Percentiles rank a stretch among this genome's conserved stretches.
Evolutionary conservation across 495 filamentous ascomycete genomes (phyloP).

Genomic region (Daldinia grandis): DNA sequence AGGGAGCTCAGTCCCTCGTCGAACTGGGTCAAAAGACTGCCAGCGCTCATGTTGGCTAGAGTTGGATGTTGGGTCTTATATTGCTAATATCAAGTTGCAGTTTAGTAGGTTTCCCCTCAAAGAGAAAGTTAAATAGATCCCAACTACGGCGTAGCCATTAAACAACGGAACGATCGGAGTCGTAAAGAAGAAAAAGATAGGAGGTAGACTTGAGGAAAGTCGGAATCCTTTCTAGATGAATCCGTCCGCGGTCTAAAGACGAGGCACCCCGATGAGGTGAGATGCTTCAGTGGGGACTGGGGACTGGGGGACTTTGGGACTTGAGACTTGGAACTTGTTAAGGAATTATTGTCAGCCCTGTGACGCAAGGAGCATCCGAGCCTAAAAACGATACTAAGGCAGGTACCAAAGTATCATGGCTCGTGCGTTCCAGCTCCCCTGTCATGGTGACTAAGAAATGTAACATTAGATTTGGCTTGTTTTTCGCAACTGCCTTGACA

Average conservation of each 20-base stretch:
- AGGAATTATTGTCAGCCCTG: constrained; percentile 24
- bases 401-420: constrained; percentile 12
- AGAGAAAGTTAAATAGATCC: neutral
- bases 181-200: constrained; percentile 11
- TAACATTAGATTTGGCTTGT: constrained; percentile 8
- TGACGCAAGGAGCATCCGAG: constrained; percentile 26
- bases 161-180: constrained; percentile 4
- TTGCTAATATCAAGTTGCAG: neutral
- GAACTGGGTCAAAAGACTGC: constrained; percentile 64
- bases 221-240: constrained; percentile 2
- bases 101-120: constrained; percentile 12
- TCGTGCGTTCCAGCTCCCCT: constrained; percentile 8
- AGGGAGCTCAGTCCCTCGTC: constrained; percentile 73
- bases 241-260: constrained; percentile 8
- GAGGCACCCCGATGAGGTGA: constrained; percentile 24
- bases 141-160: constrained; percentile 13
- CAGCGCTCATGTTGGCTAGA: constrained; percentile 58
- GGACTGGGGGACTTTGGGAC: neutral
- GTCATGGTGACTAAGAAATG: constrained; percentile 19
- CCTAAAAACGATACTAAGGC: constrained; percentile 22
- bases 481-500: constrained; percentile 24
- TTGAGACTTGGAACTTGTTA: constrained; percentile 6
- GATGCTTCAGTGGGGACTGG: constrained; percentile 15
- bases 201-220: constrained; percentile 8
- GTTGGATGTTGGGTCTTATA: constrained; percentile 5